A percentile compares a stretch with the other conserved stretches of the same genome.
Conservation (phyloP, 805 yeast genomes). For the Barnettozyma californica region DNA sequence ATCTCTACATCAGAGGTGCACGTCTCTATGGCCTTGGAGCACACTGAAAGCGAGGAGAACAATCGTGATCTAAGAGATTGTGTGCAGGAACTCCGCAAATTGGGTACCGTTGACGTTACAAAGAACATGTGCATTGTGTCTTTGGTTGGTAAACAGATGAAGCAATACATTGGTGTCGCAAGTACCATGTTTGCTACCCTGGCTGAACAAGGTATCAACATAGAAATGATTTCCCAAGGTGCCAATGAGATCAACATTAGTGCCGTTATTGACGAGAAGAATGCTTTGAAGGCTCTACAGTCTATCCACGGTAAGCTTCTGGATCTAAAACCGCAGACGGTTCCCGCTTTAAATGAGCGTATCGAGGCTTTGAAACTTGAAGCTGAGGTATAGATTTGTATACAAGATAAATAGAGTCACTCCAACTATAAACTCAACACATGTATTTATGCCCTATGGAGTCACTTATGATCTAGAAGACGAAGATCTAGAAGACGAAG, state of each 20-base stretch:
- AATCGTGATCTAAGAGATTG: conserved; percentile 59
- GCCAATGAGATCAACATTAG: conserved; percentile 96
- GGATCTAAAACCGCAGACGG: conserved; percentile 34
- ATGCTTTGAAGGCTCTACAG: conserved; percentile 79
- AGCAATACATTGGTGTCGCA: conserved; percentile 93
- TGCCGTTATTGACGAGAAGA: conserved; percentile 82
- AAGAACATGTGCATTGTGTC: conserved; percentile 87
- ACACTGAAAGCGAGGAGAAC: conserved; percentile 57
- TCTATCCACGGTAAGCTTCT: conserved; percentile 77
- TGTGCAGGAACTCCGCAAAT: conserved; percentile 65
- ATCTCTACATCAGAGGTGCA: conserved; percentile 97
- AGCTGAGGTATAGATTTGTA: conserved; percentile 3
- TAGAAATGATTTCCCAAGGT: conserved; percentile 98
- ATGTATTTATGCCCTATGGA: too few species aligned
- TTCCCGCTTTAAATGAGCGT: conserved; percentile 35
- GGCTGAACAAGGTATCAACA: conserved; percentile 87
- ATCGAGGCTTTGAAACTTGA: conserved; percentile 40
- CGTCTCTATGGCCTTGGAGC: conserved; percentile 94
- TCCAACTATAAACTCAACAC: not conserved
- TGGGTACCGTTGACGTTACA: conserved; percentile 88
- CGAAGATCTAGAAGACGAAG: conserved; percentile 85
- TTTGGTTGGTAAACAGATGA: conserved; percentile 95
- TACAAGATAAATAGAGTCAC: not conserved
- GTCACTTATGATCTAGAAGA: conserved; percentile 43
- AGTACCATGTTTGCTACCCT: conserved; percentile 93